Evolutionary conservation across 345 rosid species (phyloP).

Genomic region (Pelargonium nanum): DNA sequence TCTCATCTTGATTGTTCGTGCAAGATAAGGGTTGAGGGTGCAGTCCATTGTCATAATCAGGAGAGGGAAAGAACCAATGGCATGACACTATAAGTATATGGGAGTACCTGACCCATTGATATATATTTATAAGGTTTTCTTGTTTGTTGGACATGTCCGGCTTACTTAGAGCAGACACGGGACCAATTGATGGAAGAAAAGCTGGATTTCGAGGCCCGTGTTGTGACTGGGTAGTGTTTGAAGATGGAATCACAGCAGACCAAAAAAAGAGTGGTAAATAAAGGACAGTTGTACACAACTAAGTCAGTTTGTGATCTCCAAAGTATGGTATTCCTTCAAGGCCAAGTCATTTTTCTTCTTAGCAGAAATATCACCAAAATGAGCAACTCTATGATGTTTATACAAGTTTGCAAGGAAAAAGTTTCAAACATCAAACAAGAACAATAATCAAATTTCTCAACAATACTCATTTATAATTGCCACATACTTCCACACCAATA

Average conservation of each 20-base stretch:
- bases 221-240: constrained; percentile 28
- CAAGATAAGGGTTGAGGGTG: constrained; percentile 17
- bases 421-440: background rate
- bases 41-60: constrained; percentile 32
- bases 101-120: constrained; percentile 33
- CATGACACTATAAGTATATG: constrained; percentile 45
- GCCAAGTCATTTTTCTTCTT: constrained; percentile 63
- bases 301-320: constrained; percentile 51
- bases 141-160: constrained; percentile 24
- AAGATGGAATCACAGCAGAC: constrained; percentile 52
- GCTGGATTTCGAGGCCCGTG: constrained; percentile 25
- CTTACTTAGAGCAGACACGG: constrained; percentile 22
- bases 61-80: constrained; percentile 57
- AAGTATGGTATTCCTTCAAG: constrained; percentile 43
- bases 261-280: constrained; percentile 52
- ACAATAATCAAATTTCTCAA: background rate
- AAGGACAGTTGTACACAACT: constrained; percentile 46
- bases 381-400: background rate
- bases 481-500: background rate
- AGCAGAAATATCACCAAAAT: constrained; percentile 12
- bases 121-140: constrained; percentile 21
- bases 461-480: background rate
- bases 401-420: background rate
- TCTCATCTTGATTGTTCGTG: constrained; percentile 24
- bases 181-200: constrained; percentile 21